phyloP scores from a whole-genome alignment of 2,329 filamentous ascomycete genomes.

The Dothiorella sarmentorum region DNA sequence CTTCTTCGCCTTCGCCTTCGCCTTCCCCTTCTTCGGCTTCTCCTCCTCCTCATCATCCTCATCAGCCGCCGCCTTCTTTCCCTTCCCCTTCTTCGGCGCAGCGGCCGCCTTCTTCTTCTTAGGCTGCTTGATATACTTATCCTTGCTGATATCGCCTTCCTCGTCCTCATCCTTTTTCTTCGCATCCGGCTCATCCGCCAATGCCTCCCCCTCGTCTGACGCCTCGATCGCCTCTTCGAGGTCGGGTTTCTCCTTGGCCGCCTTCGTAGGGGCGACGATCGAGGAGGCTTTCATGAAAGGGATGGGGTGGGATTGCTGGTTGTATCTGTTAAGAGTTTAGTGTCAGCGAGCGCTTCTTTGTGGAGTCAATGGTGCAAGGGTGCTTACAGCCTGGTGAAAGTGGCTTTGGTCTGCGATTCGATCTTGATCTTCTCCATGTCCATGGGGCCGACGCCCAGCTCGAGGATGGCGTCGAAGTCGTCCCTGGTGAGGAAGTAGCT shows the following conservation, averaged over 20 bases:
- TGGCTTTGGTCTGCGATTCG: conserved; percentile 78
- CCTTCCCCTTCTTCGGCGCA: conserved; percentile 38
- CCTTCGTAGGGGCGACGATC: conserved; percentile 68
- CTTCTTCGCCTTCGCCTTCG: conserved; percentile 13
- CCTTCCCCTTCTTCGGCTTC: conserved; percentile 1
- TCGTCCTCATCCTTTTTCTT: conserved; percentile 61
- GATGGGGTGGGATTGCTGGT: conserved; percentile 77
- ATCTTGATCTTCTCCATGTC: conserved; percentile 71
- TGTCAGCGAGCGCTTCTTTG: conserved; percentile 10
- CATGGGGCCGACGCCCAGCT: conserved; percentile 85
- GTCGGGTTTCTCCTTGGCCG: conserved; percentile 75
- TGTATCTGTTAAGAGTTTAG: conserved; percentile 61
- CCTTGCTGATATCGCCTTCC: conserved; percentile 81
- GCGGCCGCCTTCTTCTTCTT: conserved; percentile 67
- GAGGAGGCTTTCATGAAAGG: conserved; percentile 94
- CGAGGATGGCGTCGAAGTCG: conserved; percentile 88
- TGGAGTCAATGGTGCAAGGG: background rate
- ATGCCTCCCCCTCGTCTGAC: conserved; percentile 66
- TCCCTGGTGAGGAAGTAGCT: conserved; percentile 93
- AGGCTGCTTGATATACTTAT: conserved; percentile 92
- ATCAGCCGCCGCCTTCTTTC: background rate
- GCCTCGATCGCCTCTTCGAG: conserved; percentile 95
- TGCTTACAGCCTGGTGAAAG: conserved; percentile 83
- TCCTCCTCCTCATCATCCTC: conserved; percentile 7
- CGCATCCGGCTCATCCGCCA: conserved; percentile 37